These are phyloP conservation scores for Globisporangium irregulare DNA, from an alignment of 352 stramenopile species.

Conservation along the genomic window DNA sequence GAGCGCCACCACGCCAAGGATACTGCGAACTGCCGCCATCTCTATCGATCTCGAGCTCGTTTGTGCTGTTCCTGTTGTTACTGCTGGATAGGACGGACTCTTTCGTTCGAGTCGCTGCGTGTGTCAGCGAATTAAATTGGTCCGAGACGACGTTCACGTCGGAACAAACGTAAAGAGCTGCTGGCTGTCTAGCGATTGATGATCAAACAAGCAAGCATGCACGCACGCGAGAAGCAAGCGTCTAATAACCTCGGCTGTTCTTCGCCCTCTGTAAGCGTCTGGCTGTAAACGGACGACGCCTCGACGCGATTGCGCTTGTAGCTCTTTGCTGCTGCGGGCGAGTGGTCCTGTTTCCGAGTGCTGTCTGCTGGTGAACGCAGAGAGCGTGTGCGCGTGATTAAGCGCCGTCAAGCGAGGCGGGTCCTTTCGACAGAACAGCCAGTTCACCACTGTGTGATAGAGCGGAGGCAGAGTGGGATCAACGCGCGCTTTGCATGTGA, in stretches of 20 bases:
- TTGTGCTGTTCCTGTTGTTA: not conserved
- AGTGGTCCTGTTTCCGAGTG: slow-evolving; percentile 7
- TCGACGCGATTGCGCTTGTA: not conserved
- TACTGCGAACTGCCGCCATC: not conserved
- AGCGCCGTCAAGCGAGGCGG: not conserved
- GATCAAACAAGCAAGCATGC: not conserved
- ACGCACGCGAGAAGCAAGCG: not conserved
- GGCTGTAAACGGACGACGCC: not conserved
- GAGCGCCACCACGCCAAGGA: slow-evolving; percentile 2
- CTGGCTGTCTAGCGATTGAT: not conserved
- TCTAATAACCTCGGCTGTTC: not conserved
- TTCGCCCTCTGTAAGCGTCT: not conserved
- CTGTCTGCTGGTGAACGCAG: not conserved
- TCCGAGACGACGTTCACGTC: not conserved
- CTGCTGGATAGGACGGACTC: not conserved
- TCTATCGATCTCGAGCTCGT: not conserved
- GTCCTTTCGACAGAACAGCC: not conserved
- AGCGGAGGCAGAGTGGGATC: not conserved
- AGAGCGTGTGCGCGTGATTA: not conserved
- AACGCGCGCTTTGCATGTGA: not conserved
- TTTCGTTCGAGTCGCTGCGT: slow-evolving; percentile 3
- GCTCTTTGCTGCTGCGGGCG: not conserved
- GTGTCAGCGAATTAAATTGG: not conserved
- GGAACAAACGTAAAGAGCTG: not conserved
- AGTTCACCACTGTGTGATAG: not conserved